These are phyloP conservation scores for Naematelia aurantialba DNA, from an alignment of 768 basidiomycete species.

Conservation along the genomic window DNA sequence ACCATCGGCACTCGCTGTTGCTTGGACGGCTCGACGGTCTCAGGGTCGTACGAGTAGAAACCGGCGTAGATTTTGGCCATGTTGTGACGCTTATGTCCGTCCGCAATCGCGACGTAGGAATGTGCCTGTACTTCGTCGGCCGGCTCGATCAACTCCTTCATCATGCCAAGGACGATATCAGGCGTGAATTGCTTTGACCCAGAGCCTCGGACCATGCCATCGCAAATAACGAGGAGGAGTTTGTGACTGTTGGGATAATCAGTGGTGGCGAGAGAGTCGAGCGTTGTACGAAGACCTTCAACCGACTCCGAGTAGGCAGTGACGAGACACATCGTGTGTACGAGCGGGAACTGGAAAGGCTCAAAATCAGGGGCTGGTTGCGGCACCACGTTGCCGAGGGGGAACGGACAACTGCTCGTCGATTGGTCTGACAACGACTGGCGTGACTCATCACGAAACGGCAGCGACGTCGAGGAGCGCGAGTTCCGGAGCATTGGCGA, in stretches of 20 bases:
- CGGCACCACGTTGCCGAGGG: slow-evolving; percentile 77
- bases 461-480: slow-evolving; percentile 74
- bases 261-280: slow-evolving; percentile 97
- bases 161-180: slow-evolving; percentile 91
- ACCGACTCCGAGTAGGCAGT: slow-evolving; percentile 97
- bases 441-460: slow-evolving; percentile 54
- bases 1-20: slow-evolving; percentile 96
- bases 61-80: slow-evolving; percentile 99
- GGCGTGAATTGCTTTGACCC: slow-evolving; percentile 87
- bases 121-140: slow-evolving; percentile 83
- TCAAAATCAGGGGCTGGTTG: slow-evolving; percentile 88
- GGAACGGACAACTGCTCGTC: slow-evolving; percentile 75
- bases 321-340: slow-evolving; percentile 89
- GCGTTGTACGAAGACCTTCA: slow-evolving; percentile 90
- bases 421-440: slow-evolving; percentile 40
- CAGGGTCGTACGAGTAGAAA: slow-evolving; percentile 90
- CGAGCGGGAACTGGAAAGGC: slow-evolving; percentile 93
- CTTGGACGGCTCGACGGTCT: slow-evolving; percentile 82
- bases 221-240: slow-evolving; percentile 87
- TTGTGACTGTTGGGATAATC: slow-evolving; percentile 99
- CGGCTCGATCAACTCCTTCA: slow-evolving; percentile 84
- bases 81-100: slow-evolving; percentile 99
- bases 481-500: slow-evolving; percentile 69
- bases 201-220: slow-evolving; percentile 96
- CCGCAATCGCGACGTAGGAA: slow-evolving; percentile 96